These are phyloP conservation scores for Botrytis fragariae DNA, from an alignment of 2,329 filamentous ascomycete genomes.

Conservation along the genomic window DNA sequence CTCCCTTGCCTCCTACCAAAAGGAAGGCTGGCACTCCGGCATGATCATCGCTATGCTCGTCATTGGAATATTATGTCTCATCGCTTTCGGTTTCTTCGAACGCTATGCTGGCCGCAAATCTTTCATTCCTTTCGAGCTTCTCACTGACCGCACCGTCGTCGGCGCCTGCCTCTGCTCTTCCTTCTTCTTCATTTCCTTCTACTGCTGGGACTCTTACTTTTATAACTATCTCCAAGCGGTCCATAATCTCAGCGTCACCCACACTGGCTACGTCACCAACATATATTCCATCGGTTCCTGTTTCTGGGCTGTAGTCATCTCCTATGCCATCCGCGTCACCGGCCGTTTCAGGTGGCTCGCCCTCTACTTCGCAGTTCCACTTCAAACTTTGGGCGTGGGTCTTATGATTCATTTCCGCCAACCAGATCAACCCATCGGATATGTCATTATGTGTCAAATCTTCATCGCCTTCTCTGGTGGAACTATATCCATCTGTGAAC, in stretches of 20 bases:
- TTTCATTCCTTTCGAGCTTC: constrained; percentile 54
- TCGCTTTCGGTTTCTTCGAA: constrained; percentile 57
- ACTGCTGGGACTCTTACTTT: constrained; percentile 53
- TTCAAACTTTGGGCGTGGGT: constrained; percentile 49
- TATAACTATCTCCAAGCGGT: constrained; percentile 55
- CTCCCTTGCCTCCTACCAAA: constrained; percentile 47
- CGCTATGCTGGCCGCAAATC: constrained; percentile 53
- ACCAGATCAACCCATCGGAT: constrained; percentile 49
- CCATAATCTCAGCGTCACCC: constrained; percentile 47
- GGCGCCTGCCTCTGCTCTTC: constrained; percentile 46
- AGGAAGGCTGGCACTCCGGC: constrained; percentile 27
- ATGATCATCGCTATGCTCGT: constrained; percentile 52
- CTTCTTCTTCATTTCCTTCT: constrained; percentile 50
- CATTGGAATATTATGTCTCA: constrained; percentile 55
- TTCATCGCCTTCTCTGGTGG: constrained; percentile 58
- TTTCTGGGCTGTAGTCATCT: constrained; percentile 46
- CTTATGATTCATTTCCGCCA: constrained; percentile 59
- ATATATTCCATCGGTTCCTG: constrained; percentile 52
- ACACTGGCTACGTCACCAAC: constrained; percentile 50
- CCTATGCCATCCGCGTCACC: constrained; percentile 43
- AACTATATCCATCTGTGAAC: constrained; percentile 55
- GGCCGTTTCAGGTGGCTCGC: constrained; percentile 34
- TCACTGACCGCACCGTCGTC: constrained; percentile 49
- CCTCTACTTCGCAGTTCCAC: constrained; percentile 25
- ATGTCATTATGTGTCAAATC: constrained; percentile 59